These are phyloP conservation scores for Termitomyces sp. DNA, from an alignment of 1,284 basidiomycete species.

Conservation along the genomic window DNA sequence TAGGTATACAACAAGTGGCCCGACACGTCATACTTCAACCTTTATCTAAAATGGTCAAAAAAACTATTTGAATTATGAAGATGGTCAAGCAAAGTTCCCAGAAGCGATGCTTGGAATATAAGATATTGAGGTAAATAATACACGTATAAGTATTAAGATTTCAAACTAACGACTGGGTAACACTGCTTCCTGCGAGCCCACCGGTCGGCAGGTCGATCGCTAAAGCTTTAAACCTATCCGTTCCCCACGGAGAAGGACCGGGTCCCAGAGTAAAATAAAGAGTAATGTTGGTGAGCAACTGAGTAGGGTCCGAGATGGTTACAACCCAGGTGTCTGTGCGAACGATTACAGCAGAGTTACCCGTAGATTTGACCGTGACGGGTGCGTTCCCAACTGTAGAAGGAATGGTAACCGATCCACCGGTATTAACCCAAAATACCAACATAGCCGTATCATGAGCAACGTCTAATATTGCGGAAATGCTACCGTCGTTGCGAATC, in stretches of 20 bases:
- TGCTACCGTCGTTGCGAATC: constrained; percentile 38
- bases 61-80: too few relatives aligned
- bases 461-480: constrained; percentile 40
- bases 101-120: too few relatives aligned
- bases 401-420: constrained; percentile 30
- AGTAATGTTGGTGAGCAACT: constrained; percentile 27
- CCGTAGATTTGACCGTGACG: constrained; percentile 37
- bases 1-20: too few relatives aligned
- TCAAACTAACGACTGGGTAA: constrained; percentile 22
- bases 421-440: constrained; percentile 41
- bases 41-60: too few relatives aligned
- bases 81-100: too few relatives aligned
- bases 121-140: too few relatives aligned
- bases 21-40: too few relatives aligned
- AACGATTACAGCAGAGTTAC: constrained; percentile 42
- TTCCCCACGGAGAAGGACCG: constrained; percentile 11
- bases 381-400: constrained; percentile 22
- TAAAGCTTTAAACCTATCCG: constrained; percentile 23
- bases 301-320: constrained; percentile 55
- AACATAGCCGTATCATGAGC: constrained; percentile 35
- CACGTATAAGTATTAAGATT: background rate
- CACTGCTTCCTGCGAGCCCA: constrained; percentile 40
- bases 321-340: constrained; percentile 37
- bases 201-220: constrained; percentile 25
- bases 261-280: constrained; percentile 19